Conservation (phyloP, 306 rosid genomes). For the Begonia fuchsioides region DNA sequence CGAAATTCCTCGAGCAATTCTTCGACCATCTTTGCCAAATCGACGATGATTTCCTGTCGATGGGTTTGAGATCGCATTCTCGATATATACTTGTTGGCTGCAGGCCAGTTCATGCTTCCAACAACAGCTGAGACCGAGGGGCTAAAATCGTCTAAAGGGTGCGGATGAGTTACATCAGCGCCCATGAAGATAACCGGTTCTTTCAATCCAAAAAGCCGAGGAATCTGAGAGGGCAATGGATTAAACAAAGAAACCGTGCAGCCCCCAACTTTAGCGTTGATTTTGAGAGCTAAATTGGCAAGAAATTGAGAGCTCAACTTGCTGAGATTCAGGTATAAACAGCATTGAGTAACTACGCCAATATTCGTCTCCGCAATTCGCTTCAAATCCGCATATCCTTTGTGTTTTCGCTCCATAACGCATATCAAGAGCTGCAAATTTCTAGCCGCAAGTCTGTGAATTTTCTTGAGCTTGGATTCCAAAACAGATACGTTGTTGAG, state of each 20-base stretch:
- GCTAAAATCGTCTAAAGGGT: constrained; percentile 92
- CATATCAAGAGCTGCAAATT: constrained; percentile 83
- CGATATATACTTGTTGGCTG: constrained; percentile 85
- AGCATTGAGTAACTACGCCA: constrained; percentile 83
- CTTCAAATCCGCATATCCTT: constrained; percentile 83
- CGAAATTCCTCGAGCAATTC: constrained; percentile 72
- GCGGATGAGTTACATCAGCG: constrained; percentile 97
- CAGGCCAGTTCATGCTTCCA: constrained; percentile 98
- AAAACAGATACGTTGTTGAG: constrained; percentile 66
- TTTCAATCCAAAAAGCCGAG: constrained; percentile 41
- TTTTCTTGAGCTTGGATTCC: constrained; percentile 72
- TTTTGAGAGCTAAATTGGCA: constrained; percentile 89
- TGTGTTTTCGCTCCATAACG: constrained; percentile 87
- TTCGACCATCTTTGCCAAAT: constrained; percentile 71
- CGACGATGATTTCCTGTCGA: constrained; percentile 80
- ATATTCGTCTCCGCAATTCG: constrained; percentile 86
- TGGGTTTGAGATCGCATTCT: constrained; percentile 99
- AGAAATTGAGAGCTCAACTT: constrained; percentile 73
- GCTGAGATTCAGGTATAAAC: constrained; percentile 70
- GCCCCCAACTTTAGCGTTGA: constrained; percentile 95
- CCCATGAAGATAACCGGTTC: constrained; percentile 94
- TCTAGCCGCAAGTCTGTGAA: constrained; percentile 54
- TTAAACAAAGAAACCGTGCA: constrained; percentile 88
- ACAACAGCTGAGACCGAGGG: constrained; percentile 98
- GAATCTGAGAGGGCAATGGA: constrained; percentile 78